Evolutionary conservation across 768 basidiomycete species (phyloP).

Genomic region (Lyophyllum shimeji): DNA sequence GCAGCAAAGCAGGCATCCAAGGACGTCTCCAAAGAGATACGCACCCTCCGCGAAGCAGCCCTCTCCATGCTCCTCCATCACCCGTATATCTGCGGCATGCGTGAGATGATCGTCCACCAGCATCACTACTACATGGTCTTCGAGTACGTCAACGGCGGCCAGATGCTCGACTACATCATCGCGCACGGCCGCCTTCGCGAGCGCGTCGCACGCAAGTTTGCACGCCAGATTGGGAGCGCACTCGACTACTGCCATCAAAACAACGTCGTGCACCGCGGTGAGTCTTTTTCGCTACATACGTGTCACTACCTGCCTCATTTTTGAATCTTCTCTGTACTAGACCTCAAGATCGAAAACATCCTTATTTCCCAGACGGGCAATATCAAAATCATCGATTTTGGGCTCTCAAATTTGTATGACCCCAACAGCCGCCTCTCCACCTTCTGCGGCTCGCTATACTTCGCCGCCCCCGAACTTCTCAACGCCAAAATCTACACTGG

Average conservation of each 20-base stretch:
- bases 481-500: constrained; percentile 97
- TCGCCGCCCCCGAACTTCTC: constrained; percentile 95
- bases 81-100: constrained; percentile 99
- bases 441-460: constrained; percentile 97
- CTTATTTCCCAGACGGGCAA: constrained; percentile 98
- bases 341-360: constrained; percentile 99
- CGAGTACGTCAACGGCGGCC: constrained; percentile 98
- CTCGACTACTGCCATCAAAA: constrained; percentile 97
- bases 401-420: constrained; percentile 93
- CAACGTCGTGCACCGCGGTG: constrained; percentile 94
- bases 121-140: constrained; percentile 99
- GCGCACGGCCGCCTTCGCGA: constrained; percentile 94
- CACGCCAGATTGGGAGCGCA: constrained; percentile 94
- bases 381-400: constrained; percentile 99
- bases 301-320: too few relatives aligned
- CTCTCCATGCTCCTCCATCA: constrained; percentile 95
- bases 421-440: constrained; percentile 82
- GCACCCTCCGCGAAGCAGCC: constrained; percentile 94
- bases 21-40: constrained; percentile 94
- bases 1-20: constrained; percentile 77
- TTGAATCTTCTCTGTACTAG: constrained; percentile 27
- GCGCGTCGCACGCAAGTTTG: constrained; percentile 95
- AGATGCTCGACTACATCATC: constrained; percentile 99
- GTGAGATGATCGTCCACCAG: constrained; percentile 96
- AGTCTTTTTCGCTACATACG: constrained; percentile 12